These are phyloP conservation scores for Choanephora cucurbitarum DNA, from an alignment of 371 early-diverging fungal species.

Conservation along the genomic window DNA sequence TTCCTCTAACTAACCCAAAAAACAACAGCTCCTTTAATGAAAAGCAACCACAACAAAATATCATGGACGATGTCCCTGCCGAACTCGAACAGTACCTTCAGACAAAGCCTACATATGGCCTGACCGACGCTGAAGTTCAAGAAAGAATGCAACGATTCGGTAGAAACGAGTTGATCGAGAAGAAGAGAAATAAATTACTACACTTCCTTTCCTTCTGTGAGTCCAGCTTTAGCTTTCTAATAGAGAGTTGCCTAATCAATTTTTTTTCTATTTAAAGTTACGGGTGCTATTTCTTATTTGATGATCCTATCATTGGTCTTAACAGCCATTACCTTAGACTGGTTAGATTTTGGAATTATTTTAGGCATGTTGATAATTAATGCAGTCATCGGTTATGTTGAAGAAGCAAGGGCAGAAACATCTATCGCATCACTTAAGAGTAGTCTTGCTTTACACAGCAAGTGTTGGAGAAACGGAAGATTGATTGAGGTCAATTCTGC, in stretches of 20 bases:
- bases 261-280: constrained; percentile 40
- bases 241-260: not conserved
- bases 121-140: constrained; percentile 55
- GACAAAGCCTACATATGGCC: constrained; percentile 65
- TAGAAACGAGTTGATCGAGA: constrained; percentile 74
- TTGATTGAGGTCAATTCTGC: constrained; percentile 77
- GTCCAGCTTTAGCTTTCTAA: not conserved
- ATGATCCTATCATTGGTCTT: constrained; percentile 80
- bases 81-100: constrained; percentile 72
- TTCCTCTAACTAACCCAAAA: constrained; percentile 19
- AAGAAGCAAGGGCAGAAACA: constrained; percentile 87
- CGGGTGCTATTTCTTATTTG: constrained; percentile 88
- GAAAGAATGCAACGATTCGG: constrained; percentile 66
- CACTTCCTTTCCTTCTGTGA: constrained; percentile 84
- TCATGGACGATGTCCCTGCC: constrained; percentile 60
- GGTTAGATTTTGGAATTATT: constrained; percentile 89
- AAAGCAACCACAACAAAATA: constrained; percentile 9
- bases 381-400: constrained; percentile 86
- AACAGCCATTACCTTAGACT: constrained; percentile 74
- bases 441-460: constrained; percentile 82
- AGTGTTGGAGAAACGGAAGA: constrained; percentile 76
- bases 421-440: constrained; percentile 87
- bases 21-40: not conserved
- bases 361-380: constrained; percentile 81
- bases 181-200: constrained; percentile 77